These are phyloP conservation scores for Arthrobotrys pseudoclavata DNA, from an alignment of 2,329 filamentous ascomycete species.

Conservation along the genomic window DNA sequence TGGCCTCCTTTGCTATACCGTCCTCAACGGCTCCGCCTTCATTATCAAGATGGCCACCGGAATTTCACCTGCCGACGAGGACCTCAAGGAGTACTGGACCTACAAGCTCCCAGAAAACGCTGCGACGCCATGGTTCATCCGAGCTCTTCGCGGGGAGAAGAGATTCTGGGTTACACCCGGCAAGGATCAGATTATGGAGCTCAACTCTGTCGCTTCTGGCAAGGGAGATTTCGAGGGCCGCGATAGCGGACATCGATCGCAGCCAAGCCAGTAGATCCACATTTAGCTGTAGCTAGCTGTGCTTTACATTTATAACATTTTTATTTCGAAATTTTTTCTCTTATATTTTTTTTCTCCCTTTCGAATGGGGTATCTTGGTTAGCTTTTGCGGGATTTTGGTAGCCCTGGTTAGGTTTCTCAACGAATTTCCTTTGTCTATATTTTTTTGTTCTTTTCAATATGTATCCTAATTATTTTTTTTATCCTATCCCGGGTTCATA, in stretches of 20 bases:
- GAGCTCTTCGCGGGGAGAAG: constrained; percentile 76
- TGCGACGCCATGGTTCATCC: constrained; percentile 79
- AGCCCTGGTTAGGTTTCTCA: constrained; percentile 50
- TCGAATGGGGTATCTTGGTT: constrained; percentile 21
- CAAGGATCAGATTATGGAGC: constrained; percentile 54
- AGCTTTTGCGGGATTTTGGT: constrained; percentile 5
- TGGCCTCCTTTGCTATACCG: constrained; percentile 81
- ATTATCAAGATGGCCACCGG: constrained; percentile 75
- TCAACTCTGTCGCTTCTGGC: constrained; percentile 52
- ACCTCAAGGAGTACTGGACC: constrained; percentile 83
- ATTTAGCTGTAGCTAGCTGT: not conserved
- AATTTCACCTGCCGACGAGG: constrained; percentile 80
- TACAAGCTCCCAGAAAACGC: constrained; percentile 81
- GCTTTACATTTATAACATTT: constrained; percentile 13
- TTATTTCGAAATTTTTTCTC: not conserved
- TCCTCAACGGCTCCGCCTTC: constrained; percentile 80
- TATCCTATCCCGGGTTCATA: constrained; percentile 4
- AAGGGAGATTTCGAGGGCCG: constrained; percentile 44
- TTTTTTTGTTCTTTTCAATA: constrained; percentile 25
- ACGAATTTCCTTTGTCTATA: constrained; percentile 59
- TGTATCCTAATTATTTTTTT: constrained; percentile 20
- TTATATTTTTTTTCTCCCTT: constrained; percentile 16
- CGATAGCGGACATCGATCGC: constrained; percentile 42
- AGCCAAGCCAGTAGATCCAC: constrained; percentile 40
- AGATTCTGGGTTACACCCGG: constrained; percentile 75